Evolutionary conservation across 2,329 filamentous ascomycete species (phyloP), one percentile per base, ranked within the genome.

Genomic region (Chrysoporthe deuterocubensis): DNA sequence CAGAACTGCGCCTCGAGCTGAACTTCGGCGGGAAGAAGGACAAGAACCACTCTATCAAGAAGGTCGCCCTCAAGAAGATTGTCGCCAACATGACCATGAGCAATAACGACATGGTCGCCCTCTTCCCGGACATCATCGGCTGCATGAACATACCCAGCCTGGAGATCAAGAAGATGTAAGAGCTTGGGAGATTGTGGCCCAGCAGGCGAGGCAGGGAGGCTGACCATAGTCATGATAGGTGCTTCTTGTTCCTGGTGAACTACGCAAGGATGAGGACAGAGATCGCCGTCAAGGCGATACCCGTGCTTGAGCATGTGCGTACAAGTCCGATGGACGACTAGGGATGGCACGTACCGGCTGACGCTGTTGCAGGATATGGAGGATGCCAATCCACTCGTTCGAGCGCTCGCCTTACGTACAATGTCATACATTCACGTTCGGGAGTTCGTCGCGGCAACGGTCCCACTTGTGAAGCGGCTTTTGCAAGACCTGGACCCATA

Each of bases 41-140:
- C 83, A 98, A 97, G 87, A 97, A 96, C 82, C 91, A 93, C 81
- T 87, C 91, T 57, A 89, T 89, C 72, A 99, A 98, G 86, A 98
- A 98, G 87, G 96, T 97, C 77, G 94, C 96, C 13, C 86, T 99
- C 71, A 99, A 99, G 87, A 97, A 97, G 86, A 98, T 99, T 74
- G 96, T 99, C 74, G 96, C 96, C 78, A 99, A 99, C 79, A 99
- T 99, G 96, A 99, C 96, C 72, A 99, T 99, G 96, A 98, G 95
- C 87, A 99, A 99, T 82, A 99, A 98, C 77, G 96, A 99, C 80
- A 99, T 99, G 96, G 92, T 98, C 66, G 94, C 93, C 50, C 84
- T 99, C 64, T 99, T 99, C 74, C 94, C 95, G 21, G 96, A 99
- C 77, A 92, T 99, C 69, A 92, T 99, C 74, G 90, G 85, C 71